Evolutionary conservation across 768 basidiomycete genomes (phyloP), one percentile per base, ranked within the genome.

Genomic region (Russula earlei): DNA sequence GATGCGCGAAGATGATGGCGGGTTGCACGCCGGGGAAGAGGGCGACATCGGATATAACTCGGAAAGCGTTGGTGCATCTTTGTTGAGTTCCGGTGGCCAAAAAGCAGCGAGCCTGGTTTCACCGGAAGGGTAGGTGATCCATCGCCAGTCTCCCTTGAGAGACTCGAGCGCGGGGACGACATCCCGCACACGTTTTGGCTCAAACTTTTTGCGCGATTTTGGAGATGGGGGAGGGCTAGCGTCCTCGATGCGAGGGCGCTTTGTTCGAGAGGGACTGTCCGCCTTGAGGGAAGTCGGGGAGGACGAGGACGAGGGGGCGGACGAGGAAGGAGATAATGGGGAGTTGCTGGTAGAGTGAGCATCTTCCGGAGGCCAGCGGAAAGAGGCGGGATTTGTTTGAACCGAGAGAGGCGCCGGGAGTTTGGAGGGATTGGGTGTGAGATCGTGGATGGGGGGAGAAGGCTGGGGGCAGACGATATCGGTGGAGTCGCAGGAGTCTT

Each of bases 401-500:
- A 62, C 55, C 1, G 62, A 61, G 34, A 62, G 62, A 45, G 48
- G 43, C 34, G 51, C 50, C 7, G 59, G 46, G 20, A 56, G 29
- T 50, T 62, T 61, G 29, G 62, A 55, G n/a, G 62, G 37, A 48
- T 42, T 47, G 12, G 48, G 20, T n/a, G 54, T 17, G 4, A 52
- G 52, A 8, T 62, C 52, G 36, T 52, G 47, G 1, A 62, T 53
- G 11, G 42, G 34, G 9, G 38, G 48, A 12, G 48, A 6, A 2
- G 58, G 55, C n/a, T 56, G 48, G 0, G 58, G 29, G 17, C 58
- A 57, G 8, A 46, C 58, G 43, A 56, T 56, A n/a, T 56, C 61
- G 20, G 55, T 3, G 17, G 40, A 34, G 54, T 49, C 49, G 40
- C 52, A 54, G 42, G 48, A 52, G 44, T 76, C 75, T 55, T 85